Evolutionary conservation across 441 rosid genomes (phyloP).

Genomic region (Gossypium davidsonii): DNA sequence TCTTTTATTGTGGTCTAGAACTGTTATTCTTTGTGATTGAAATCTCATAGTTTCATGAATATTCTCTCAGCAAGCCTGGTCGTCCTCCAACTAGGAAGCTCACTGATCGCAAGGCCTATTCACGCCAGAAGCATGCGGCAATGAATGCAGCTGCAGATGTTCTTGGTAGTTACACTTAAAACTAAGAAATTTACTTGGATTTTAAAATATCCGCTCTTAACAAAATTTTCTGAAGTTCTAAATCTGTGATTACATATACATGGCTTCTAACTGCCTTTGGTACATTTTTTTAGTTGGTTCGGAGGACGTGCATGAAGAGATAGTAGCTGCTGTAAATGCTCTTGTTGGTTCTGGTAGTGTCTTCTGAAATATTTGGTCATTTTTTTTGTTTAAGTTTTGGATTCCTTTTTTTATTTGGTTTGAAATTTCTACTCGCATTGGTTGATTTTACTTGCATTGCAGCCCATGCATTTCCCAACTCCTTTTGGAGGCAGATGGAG

Average conservation of each 20-base stretch:
- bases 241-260: neutral
- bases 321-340: conserved; percentile 87
- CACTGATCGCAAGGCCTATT: conserved; percentile 86
- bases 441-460: conserved; percentile 35
- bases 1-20: conserved; percentile 3
- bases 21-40: conserved; percentile 14
- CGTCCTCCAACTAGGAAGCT: conserved; percentile 93
- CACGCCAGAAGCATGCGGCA: conserved; percentile 64
- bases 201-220: conserved; percentile 6
- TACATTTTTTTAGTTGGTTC: conserved; percentile 53
- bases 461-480: conserved; percentile 51
- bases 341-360: conserved; percentile 54
- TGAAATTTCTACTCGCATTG: conserved; percentile 9
- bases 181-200: conserved; percentile 11
- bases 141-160: conserved; percentile 65
- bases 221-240: conserved; percentile 5
- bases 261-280: conserved; percentile 20
- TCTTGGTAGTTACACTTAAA: conserved; percentile 59
- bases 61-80: conserved; percentile 66
- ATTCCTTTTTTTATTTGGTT: neutral
- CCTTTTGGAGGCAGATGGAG: conserved; percentile 91
- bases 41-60: conserved; percentile 28
- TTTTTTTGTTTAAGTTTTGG: conserved; percentile 6
- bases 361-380: conserved; percentile 14
- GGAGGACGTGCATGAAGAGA: conserved; percentile 86